These are phyloP conservation scores for Aureobasidium sp. DNA, from an alignment of 2,329 filamentous ascomycete genomes.

Conservation along the genomic window DNA sequence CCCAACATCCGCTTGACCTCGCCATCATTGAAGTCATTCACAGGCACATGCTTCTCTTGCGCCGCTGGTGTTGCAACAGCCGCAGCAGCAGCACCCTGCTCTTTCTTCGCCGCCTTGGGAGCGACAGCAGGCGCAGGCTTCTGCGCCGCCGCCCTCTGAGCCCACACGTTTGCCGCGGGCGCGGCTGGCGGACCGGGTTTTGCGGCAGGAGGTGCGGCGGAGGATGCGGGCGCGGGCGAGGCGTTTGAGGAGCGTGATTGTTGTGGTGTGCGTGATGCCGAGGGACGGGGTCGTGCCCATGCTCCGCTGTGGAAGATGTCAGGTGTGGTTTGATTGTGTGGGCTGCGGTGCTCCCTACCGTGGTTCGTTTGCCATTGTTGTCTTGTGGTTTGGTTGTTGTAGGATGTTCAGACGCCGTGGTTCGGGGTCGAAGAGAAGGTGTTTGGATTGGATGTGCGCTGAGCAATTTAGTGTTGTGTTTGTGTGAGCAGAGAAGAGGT, in stretches of 20 bases:
- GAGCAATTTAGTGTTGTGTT: not conserved
- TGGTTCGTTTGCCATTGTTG: conserved; percentile 8
- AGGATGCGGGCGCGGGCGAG: not conserved
- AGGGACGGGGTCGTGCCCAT: conserved; percentile 3
- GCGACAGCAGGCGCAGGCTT: not conserved
- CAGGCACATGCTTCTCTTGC: conserved; percentile 21
- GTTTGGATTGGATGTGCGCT: not conserved
- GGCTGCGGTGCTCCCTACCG: not conserved
- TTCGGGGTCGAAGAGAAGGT: too few species aligned
- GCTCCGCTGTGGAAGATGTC: not conserved
- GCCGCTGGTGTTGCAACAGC: not conserved
- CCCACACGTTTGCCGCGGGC: conserved; percentile 10
- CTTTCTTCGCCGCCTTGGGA: not conserved
- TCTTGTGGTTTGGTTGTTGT: too few species aligned
- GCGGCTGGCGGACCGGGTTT: not conserved
- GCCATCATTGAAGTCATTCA: conserved; percentile 34
- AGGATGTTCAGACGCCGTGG: fast-evolving
- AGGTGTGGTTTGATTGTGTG: not conserved
- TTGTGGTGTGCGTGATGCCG: not conserved
- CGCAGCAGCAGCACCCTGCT: not conserved
- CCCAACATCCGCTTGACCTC: conserved; percentile 36
- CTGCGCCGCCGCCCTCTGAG: not conserved
- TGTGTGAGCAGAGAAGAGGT: not conserved
- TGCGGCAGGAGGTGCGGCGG: not conserved
- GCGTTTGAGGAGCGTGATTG: conserved; percentile 7